A percentile compares a stretch with the other conserved stretches of the same genome.
Evolutionary conservation across 805 yeast genomes (phyloP).

Genomic region (Saturnispora zaruensis): DNA sequence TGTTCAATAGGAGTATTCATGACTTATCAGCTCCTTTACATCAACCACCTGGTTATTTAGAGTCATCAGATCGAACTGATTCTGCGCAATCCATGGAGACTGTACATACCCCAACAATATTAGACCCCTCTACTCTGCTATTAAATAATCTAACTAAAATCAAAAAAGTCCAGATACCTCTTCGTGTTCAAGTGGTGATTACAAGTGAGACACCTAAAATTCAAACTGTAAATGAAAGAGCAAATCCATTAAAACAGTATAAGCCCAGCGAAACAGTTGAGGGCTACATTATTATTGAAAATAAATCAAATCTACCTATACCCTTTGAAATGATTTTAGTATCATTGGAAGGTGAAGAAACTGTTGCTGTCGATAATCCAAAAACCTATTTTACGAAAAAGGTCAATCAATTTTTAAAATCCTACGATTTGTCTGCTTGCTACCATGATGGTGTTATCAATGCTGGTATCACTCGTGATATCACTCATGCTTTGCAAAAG

Average conservation of each 20-base stretch:
- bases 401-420: conserved; percentile 33
- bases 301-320: conserved; percentile 33
- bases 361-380: conserved; percentile 14
- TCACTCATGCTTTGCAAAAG: background rate
- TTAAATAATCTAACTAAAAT: conserved; percentile 24
- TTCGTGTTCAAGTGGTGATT: conserved; percentile 24
- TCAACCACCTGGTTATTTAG: conserved; percentile 22
- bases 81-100: background rate
- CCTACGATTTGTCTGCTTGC: conserved; percentile 45
- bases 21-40: conserved; percentile 12
- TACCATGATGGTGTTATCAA: conserved; percentile 34
- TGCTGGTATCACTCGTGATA: conserved; percentile 7
- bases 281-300: conserved; percentile 44
- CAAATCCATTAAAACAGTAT: conserved; percentile 40
- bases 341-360: conserved; percentile 43
- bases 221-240: conserved; percentile 19
- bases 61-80: background rate
- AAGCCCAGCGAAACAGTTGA: conserved; percentile 59
- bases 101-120: background rate
- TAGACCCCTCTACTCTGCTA: conserved; percentile 11
- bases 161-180: conserved; percentile 20
- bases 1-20: conserved; percentile 20
- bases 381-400: conserved; percentile 7
- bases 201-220: conserved; percentile 34
- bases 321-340: conserved; percentile 58